These are phyloP conservation scores for Ascomycota sp. DNA, from an alignment of 2,329 filamentous ascomycete species.

Conservation along the genomic window DNA sequence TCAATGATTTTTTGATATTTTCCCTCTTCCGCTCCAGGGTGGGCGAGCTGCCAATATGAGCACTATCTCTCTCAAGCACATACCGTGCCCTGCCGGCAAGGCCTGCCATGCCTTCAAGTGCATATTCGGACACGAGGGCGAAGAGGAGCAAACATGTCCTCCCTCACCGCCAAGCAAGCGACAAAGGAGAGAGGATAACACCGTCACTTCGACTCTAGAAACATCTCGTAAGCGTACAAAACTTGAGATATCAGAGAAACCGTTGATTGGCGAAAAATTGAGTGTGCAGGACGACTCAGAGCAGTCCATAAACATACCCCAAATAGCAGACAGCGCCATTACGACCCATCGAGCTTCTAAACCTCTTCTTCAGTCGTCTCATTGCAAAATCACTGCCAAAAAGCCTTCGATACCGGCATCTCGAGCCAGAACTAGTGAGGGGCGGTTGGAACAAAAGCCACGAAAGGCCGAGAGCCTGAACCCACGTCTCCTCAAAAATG, in stretches of 20 bases:
- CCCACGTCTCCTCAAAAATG: slow-evolving; percentile 37
- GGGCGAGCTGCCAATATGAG: too few relatives aligned
- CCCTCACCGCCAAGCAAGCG: slow-evolving; percentile 1
- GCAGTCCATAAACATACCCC: too few relatives aligned
- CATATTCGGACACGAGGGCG: slow-evolving; percentile 23
- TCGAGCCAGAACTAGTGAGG: too few relatives aligned
- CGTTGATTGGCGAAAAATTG: too few relatives aligned
- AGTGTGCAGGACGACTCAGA: too few relatives aligned
- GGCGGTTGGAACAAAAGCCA: slow-evolving; percentile 1
- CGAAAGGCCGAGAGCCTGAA: slow-evolving; percentile 33
- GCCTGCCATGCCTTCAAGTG: slow-evolving; percentile 26
- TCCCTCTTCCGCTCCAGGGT: too few relatives aligned
- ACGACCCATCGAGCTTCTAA: too few relatives aligned
- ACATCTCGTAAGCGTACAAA: slow-evolving; percentile 11
- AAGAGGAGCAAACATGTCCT: slow-evolving; percentile 6
- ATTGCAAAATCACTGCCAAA: too few relatives aligned
- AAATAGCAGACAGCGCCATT: too few relatives aligned
- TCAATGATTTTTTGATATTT: too few relatives aligned
- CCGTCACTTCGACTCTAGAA: slow-evolving; percentile 5
- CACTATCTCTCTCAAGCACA: slow-evolving; percentile 19
- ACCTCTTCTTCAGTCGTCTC: too few relatives aligned
- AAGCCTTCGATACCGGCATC: background rate
- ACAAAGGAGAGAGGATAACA: background rate
- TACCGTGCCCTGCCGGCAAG: slow-evolving; percentile 26
- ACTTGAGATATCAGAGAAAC: slow-evolving; percentile 3